phyloP scores from a whole-genome alignment of 768 basidiomycete species.

The Suillus bovinus region DNA sequence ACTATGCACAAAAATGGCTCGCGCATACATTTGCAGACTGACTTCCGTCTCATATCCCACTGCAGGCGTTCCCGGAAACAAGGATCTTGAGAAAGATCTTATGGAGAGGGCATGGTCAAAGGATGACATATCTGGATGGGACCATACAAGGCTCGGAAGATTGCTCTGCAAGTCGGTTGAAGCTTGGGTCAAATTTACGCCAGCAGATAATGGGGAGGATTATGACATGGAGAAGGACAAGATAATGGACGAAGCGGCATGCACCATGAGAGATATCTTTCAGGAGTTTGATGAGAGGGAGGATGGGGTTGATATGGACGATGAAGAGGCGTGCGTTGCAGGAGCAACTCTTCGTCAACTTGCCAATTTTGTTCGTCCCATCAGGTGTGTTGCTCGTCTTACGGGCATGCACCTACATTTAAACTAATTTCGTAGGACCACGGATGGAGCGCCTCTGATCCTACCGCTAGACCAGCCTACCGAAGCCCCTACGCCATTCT shows the following conservation, averaged over 20 bases:
- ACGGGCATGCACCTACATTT: background rate
- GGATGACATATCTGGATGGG: conserved; percentile 68
- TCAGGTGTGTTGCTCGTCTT: conserved; percentile 47
- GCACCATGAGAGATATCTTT: conserved; percentile 68
- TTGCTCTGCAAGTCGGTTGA: conserved; percentile 54
- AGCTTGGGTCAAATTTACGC: conserved; percentile 52
- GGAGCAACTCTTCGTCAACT: conserved; percentile 63
- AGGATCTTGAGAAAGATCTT: conserved; percentile 61
- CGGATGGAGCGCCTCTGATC: conserved; percentile 44
- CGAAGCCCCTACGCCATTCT: conserved; percentile 58
- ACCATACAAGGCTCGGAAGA: conserved; percentile 56
- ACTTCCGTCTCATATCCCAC: conserved; percentile 52
- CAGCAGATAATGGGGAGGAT: conserved; percentile 28
- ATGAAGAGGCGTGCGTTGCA: conserved; percentile 66
- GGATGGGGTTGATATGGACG: conserved; percentile 55
- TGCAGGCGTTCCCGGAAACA: conserved; percentile 58
- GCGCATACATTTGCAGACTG: conserved; percentile 62
- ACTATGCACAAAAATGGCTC: conserved; percentile 60
- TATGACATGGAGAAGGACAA: conserved; percentile 45
- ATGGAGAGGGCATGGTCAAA: conserved; percentile 77
- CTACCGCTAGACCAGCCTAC: conserved; percentile 56
- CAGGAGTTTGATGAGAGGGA: conserved; percentile 71
- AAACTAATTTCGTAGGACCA: conserved; percentile 35
- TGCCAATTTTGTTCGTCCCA: conserved; percentile 52
- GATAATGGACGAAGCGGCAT: conserved; percentile 69